These are phyloP conservation scores for Penicillium aurantiogriseum DNA, from an alignment of 2,329 filamentous ascomycete genomes.

Conservation along the genomic window DNA sequence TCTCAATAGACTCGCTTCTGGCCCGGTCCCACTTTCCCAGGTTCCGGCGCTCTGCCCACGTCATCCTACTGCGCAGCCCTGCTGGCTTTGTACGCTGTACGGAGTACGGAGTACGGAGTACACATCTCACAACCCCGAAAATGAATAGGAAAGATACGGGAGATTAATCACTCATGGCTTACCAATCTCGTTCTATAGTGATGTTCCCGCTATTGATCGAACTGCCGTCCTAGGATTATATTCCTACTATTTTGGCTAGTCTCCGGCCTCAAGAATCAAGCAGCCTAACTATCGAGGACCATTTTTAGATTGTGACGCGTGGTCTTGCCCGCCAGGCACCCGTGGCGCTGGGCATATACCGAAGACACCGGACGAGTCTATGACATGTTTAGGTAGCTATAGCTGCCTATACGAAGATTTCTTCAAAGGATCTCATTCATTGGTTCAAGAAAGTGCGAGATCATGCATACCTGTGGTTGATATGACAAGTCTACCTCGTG, in stretches of 20 bases:
- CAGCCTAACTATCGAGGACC: not conserved
- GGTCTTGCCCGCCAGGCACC: not conserved
- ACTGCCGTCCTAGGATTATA: not conserved
- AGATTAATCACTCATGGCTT: not conserved
- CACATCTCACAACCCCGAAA: not conserved
- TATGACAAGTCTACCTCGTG: not conserved
- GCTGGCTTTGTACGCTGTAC: not conserved
- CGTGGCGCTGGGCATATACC: not conserved
- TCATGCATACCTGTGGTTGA: not conserved
- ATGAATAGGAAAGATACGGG: not conserved
- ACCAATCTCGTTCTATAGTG: not conserved
- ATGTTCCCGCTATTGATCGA: not conserved
- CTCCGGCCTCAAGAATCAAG: not conserved
- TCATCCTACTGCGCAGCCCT: not conserved
- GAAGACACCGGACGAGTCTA: not conserved
- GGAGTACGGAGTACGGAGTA: too few relatives aligned
- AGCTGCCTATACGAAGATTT: not conserved
- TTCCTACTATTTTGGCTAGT: not conserved
- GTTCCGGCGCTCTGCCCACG: not conserved
- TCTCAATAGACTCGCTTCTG: not conserved
- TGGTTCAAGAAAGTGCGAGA: not conserved
- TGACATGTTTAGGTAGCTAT: not conserved
- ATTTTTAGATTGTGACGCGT: not conserved
- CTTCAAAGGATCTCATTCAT: not conserved
- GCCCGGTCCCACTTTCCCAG: constrained; percentile 2